Evolutionary conservation across 1,284 basidiomycete species (phyloP), one percentile per base, ranked within the genome.

Genomic region (Volvariella volvacea): DNA sequence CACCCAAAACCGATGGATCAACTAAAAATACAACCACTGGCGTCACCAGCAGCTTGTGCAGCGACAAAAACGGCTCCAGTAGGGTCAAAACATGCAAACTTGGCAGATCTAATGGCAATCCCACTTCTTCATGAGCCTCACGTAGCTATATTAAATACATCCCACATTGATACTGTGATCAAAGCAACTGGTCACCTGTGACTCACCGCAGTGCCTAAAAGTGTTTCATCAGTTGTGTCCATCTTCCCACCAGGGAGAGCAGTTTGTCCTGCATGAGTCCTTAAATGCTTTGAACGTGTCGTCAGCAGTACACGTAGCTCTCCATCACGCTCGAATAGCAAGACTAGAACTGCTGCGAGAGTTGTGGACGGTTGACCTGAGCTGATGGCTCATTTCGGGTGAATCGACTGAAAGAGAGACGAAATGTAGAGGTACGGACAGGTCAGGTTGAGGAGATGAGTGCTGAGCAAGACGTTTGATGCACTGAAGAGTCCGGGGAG

Each of bases 111-210:
- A 78, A 57, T 0, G 88, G 83, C 0, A 93, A 68, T 1, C 63
- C 76, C 12, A 91, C 83, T 65, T 93, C 91, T 63, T 93, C 90
- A 49, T 78, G 61, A 0, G 90, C 91, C 64, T 93, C 90, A 48
- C 90, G 73, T 38, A 75, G 73, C 88, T 92, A 54, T 12, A 22
- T 28, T 12, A n/a, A n/a, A n/a, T n/a, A n/a, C n/a, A n/a, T n/a
- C n/a, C n/a, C n/a, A n/a, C n/a, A n/a, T n/a, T 42, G 16, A 43
- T 6, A 22, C n/a, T n/a, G n/a, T 31, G 12, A 22, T 15, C 16
- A 28, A 15, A 22, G n/a, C n/a, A n/a, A n/a, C n/a, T n/a, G n/a
- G n/a, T n/a, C n/a, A n/a, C n/a, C n/a, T n/a, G n/a, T n/a, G n/a
- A n/a, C 67, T 44, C 49, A 92, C 89, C 12, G 91, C 91, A 34